A percentile compares a stretch with the other conserved stretches of the same genome.
These are phyloP conservation scores for Beta lomatogona DNA, from an alignment of 179 eudicot species.

Conservation along the genomic window DNA sequence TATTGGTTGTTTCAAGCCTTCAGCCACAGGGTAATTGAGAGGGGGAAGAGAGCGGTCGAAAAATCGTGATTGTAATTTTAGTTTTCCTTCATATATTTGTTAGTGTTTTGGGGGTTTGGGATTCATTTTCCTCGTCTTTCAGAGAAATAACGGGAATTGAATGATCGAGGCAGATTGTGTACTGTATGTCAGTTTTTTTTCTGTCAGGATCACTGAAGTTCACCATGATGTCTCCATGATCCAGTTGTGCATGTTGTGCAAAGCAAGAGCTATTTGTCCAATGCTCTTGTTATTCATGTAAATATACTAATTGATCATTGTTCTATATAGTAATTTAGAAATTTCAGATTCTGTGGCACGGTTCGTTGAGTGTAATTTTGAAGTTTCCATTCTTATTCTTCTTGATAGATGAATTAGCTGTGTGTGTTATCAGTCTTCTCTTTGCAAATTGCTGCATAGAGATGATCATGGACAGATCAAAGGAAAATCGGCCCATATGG, in stretches of 20 bases:
- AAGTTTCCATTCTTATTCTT: neutral
- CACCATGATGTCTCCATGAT: constrained; percentile 19
- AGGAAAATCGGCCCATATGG: neutral
- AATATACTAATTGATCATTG: constrained; percentile 20
- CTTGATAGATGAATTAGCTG: neutral
- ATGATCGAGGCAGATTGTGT: constrained; percentile 20
- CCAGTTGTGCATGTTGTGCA: constrained; percentile 13
- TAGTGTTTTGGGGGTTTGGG: constrained; percentile 33
- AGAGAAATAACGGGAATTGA: constrained; percentile 14
- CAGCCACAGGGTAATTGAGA: constrained; percentile 49
- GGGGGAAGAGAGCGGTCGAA: constrained; percentile 31
- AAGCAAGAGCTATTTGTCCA: constrained; percentile 13
- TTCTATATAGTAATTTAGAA: constrained; percentile 9
- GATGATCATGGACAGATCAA: neutral
- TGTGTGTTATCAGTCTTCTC: neutral
- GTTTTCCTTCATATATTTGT: constrained; percentile 23
- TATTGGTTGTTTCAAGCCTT: constrained; percentile 89
- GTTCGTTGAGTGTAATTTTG: neutral
- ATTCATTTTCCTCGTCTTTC: constrained; percentile 11
- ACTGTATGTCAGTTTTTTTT: constrained; percentile 23
- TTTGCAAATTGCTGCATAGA: neutral
- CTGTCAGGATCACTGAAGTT: constrained; percentile 14
- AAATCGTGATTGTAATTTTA: constrained; percentile 18
- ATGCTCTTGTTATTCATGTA: constrained; percentile 22
- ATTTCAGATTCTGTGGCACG: constrained; percentile 6